These are phyloP conservation scores for Metschnikowia similis DNA, from an alignment of 805 yeast species.

Conservation along the genomic window DNA sequence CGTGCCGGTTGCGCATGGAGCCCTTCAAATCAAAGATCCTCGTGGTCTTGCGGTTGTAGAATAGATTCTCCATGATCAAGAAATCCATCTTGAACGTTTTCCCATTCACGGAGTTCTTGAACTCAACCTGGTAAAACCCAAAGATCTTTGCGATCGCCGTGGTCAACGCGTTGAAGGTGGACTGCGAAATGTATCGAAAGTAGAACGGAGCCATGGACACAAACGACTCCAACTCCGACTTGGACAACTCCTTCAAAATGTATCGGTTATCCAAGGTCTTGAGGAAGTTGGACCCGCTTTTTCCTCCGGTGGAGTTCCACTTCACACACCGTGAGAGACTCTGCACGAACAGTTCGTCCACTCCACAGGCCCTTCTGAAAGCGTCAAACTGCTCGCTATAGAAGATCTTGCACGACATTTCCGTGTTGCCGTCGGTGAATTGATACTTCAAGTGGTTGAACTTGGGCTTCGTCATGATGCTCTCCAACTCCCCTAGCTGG, in stretches of 20 bases:
- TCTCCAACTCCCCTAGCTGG: constrained; percentile 45
- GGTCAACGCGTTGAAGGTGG: constrained; percentile 89
- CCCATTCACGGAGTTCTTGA: constrained; percentile 72
- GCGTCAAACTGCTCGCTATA: constrained; percentile 97
- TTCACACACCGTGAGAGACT: constrained; percentile 89
- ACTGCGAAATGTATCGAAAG: constrained; percentile 93
- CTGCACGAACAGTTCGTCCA: constrained; percentile 71
- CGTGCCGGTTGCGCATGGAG: constrained; percentile 96
- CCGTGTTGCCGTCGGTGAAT: constrained; percentile 79
- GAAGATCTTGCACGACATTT: constrained; percentile 86
- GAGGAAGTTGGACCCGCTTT: constrained; percentile 90
- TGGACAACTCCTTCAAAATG: constrained; percentile 83
- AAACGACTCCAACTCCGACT: constrained; percentile 87
- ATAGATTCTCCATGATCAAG: constrained; percentile 91
- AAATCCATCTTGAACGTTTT: constrained; percentile 83
- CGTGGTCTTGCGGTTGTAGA: constrained; percentile 75
- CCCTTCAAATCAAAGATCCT: constrained; percentile 95
- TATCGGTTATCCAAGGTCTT: constrained; percentile 89
- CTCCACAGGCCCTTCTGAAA: constrained; percentile 77
- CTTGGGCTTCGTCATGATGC: constrained; percentile 70
- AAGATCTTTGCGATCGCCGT: constrained; percentile 92
- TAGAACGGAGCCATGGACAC: constrained; percentile 94
- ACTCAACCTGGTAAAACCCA: constrained; percentile 92
- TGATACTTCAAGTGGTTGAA: constrained; percentile 92
- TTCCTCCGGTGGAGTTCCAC: constrained; percentile 97